A percentile compares a stretch with the other conserved stretches of the same genome.
Evolutionary conservation across 345 rosid genomes (phyloP).

Genomic region (Punica granatum): DNA sequence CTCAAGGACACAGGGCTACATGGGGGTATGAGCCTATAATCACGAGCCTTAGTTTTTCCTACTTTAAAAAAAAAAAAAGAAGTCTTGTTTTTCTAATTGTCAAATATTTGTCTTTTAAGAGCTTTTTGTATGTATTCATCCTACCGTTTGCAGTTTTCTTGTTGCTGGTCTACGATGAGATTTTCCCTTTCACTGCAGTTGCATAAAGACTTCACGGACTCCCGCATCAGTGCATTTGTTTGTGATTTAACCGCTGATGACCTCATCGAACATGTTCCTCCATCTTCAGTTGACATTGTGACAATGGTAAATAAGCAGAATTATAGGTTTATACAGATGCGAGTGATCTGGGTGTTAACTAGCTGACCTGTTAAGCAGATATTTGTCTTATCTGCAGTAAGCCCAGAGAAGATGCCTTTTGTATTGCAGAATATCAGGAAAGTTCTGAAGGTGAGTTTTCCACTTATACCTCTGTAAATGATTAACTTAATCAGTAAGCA

Average conservation of each 20-base stretch:
- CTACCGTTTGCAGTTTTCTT: neutral
- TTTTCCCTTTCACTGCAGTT: conserved; percentile 34
- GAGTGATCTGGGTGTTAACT: conserved; percentile 12
- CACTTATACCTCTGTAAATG: neutral
- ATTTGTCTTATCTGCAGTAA: conserved; percentile 87
- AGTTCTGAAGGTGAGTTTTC: conserved; percentile 60
- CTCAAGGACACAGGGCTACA: too few species aligned
- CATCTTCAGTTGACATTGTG: conserved; percentile 77
- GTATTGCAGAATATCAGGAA: conserved; percentile 63
- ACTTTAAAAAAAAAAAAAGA: too few species aligned
- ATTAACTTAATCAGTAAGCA: neutral
- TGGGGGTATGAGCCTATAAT: too few species aligned
- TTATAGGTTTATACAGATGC: neutral
- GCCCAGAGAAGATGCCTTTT: conserved; percentile 85
- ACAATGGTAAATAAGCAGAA: conserved; percentile 59
- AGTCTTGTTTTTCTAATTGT: too few species aligned
- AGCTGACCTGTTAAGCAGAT: conserved; percentile 74
- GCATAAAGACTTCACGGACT: conserved; percentile 68
- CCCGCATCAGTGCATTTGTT: conserved; percentile 47
- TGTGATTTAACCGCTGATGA: conserved; percentile 78
- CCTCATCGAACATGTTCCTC: conserved; percentile 59
- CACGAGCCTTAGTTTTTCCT: too few species aligned
- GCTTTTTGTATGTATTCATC: neutral
- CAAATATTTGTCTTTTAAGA: too few species aligned
- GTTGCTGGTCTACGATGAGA: neutral